Evolutionary conservation across 768 basidiomycete genomes (phyloP).

Genomic region (Calocera cornea): DNA sequence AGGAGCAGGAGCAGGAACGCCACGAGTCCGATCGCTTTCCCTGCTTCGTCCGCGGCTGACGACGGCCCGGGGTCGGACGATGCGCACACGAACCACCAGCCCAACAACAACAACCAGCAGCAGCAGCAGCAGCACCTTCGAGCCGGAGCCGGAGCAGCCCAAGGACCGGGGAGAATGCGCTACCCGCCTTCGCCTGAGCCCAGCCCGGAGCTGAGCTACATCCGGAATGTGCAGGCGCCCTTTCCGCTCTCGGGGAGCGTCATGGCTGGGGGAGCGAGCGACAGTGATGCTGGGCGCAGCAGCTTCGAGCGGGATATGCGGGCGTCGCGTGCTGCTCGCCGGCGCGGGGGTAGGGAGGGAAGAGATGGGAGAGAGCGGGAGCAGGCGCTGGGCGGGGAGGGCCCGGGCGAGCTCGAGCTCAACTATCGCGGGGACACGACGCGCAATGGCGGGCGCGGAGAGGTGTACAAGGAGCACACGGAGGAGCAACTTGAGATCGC

Average conservation of each 20-base stretch:
- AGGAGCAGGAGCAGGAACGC: not conserved
- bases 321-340: not conserved
- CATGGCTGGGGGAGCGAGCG: not conserved
- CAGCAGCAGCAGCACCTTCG: too few relatives aligned
- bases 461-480: constrained; percentile 1
- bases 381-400: not conserved
- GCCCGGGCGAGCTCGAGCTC: not conserved
- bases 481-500: constrained; percentile 2
- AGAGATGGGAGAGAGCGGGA: not conserved
- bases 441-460: not conserved
- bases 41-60: not conserved
- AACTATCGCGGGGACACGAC: not conserved
- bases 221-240: not conserved
- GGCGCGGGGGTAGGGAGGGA: not conserved
- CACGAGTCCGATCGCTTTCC: not conserved
- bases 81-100: too few relatives aligned
- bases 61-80: not conserved
- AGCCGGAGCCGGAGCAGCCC: not conserved
- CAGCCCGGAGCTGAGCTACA: not conserved
- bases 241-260: not conserved
- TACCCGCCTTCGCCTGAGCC: constrained; percentile 1
- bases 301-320: constrained; percentile 3
- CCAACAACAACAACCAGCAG: too few relatives aligned
- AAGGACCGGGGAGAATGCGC: not conserved
- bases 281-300: not conserved